A percentile compares a stretch with the other conserved stretches of the same genome.
phyloP scores from a whole-genome alignment of 1,284 basidiomycete species.

The Moesziomyces globuligerus region DNA sequence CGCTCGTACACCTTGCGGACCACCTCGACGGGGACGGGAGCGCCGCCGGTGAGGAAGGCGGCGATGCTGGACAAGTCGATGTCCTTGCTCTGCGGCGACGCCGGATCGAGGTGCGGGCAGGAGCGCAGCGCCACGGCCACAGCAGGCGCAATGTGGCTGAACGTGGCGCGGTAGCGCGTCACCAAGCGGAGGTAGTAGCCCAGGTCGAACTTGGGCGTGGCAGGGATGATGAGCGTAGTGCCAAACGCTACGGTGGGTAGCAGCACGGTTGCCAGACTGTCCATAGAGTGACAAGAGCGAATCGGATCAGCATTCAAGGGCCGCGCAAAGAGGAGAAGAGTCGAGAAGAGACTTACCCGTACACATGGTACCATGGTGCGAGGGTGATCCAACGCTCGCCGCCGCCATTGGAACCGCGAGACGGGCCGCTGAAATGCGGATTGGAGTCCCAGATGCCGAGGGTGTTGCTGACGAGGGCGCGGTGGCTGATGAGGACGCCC shows the following conservation, averaged over 20 bases:
- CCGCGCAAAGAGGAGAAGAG: conserved; percentile 1
- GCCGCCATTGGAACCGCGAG: conserved; percentile 27
- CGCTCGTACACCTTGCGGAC: conserved; percentile 67
- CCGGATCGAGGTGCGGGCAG: conserved; percentile 56
- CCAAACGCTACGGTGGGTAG: conserved; percentile 64
- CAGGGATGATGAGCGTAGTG: conserved; percentile 65
- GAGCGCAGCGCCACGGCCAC: conserved; percentile 68
- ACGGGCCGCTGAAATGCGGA: conserved; percentile 34
- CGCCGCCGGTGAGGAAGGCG: conserved; percentile 67
- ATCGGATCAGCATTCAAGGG: background rate
- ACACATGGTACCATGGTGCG: conserved; percentile 67
- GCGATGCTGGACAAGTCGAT: conserved; percentile 66
- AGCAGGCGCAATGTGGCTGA: conserved; percentile 68
- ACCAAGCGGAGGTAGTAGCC: conserved; percentile 64
- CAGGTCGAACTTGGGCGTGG: conserved; percentile 64
- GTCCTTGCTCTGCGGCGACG: conserved; percentile 29
- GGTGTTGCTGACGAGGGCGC: conserved; percentile 59
- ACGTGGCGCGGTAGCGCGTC: conserved; percentile 65
- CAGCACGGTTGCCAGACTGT: conserved; percentile 59
- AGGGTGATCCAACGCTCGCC: conserved; percentile 65
- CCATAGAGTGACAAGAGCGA: background rate
- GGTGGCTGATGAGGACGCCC: conserved; percentile 67
- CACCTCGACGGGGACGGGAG: conserved; percentile 66
- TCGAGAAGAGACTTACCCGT: conserved; percentile 33
- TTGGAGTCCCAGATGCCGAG: conserved; percentile 59